Evolutionary conservation across 73 alveolate species (phyloP).

Genomic region (Paramecium sexaurelia): DNA sequence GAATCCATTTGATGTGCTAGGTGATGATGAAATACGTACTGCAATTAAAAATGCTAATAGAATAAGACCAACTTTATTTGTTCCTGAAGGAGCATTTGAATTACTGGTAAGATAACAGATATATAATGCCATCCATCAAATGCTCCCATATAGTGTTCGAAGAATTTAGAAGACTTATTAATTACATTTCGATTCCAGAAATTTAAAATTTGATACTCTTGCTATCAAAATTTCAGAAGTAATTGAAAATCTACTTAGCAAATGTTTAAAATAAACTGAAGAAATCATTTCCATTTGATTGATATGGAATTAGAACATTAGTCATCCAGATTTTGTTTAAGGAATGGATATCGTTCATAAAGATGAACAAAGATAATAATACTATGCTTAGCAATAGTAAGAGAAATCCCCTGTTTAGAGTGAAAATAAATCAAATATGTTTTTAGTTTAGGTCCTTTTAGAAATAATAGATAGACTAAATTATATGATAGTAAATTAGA

Average conservation of each 20-base stretch:
- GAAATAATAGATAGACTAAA: neutral
- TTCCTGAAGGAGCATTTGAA: conserved; percentile 96
- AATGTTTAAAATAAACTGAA: conserved; percentile 74
- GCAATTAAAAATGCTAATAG: conserved; percentile 86
- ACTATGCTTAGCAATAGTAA: neutral
- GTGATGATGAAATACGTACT: conserved; percentile 80
- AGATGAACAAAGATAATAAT: neutral
- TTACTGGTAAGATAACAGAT: conserved; percentile 81
- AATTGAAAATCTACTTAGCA: conserved; percentile 72
- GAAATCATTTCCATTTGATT: conserved; percentile 75
- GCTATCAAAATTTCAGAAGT: conserved; percentile 71
- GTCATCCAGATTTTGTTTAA: conserved; percentile 87
- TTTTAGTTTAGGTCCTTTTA: conserved; percentile 38
- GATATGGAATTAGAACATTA: conserved; percentile 80
- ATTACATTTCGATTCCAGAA: conserved; percentile 76
- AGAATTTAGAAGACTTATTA: conserved; percentile 78
- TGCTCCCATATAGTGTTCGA: conserved; percentile 80
- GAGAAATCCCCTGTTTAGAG: conserved; percentile 18
- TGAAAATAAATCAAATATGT: conserved; percentile 35
- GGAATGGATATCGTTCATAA: conserved; percentile 67
- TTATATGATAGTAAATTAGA: conserved; percentile 20
- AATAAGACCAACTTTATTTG: conserved; percentile 79
- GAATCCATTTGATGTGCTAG: conserved; percentile 77
- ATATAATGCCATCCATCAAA: conserved; percentile 81
- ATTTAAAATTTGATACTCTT: conserved; percentile 68